Evolutionary conservation across 2,329 filamentous ascomycete genomes (phyloP), one percentile per base, ranked within the genome.

Genomic region (Dactylellina leptospora): DNA sequence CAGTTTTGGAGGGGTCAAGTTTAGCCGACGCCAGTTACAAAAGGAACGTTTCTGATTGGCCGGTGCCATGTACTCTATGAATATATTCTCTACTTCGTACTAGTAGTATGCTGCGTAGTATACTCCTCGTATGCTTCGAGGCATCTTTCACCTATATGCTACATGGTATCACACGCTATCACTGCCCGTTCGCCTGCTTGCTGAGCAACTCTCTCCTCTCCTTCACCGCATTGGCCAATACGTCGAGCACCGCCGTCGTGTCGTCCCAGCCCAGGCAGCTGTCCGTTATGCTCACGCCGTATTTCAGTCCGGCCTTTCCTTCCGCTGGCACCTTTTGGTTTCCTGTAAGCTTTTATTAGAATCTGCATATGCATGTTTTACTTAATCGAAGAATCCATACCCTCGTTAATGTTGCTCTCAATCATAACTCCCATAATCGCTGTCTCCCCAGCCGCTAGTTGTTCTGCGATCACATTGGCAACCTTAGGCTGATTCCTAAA

Each of bases 351-450:
- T 8, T 42, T 38, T 30, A 36, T 62, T 25, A 64, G 58, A 36
- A 58, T 28, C 8, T 30, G 5, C 1, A 22, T 9, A 10, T 55
- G 20, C 16, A 47, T 51, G 23, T 33, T n/a, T 18, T n/a, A n/a
- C n/a, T n/a, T n/a, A n/a, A n/a, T n/a, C n/a, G n/a, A n/a, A n/a
- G n/a, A n/a, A n/a, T n/a, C n/a, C 36, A 18, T 51, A 73, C 87
- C 88, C 82, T 96, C 95, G 81, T 93, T 88, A 84, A 97, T 93
- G 82, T 97, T 93, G 78, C 92, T 96, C 84, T 99, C 93, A 77
- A 99, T 96, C 93, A 99, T 99, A 79, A 97, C 92, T 79, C 93
- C 95, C 75, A 97, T 86, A 77, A 99, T 96, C 75, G 87, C 89
- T 69, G 87, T 89, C 83, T 99, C 91, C 70, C 93, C 93, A 75